phyloP scores from a whole-genome alignment of 169 alveolate genomes.

The Cryptosporidium xiaoi region DNA sequence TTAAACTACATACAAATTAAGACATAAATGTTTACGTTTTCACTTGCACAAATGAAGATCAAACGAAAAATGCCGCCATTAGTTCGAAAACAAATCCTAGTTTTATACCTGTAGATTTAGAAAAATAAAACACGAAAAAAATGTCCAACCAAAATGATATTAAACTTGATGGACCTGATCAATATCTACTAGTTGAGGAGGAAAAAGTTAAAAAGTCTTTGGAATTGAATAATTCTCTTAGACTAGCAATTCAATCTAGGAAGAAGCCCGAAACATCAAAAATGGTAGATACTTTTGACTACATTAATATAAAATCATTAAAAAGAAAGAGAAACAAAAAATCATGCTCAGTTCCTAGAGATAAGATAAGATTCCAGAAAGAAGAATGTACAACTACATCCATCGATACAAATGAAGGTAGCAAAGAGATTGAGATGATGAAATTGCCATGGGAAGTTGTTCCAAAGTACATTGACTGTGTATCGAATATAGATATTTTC shows the following conservation, averaged over 20 bases:
- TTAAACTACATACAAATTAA: too few relatives aligned
- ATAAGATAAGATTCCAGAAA: not conserved
- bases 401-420: not conserved
- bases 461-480: conserved; percentile 16
- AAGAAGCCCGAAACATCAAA: conserved; percentile 56
- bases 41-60: not conserved
- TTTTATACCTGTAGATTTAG: not conserved
- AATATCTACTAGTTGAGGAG: conserved; percentile 51
- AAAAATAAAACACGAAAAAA: not conserved
- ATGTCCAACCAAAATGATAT: conserved; percentile 15
- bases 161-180: conserved; percentile 68
- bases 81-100: not conserved
- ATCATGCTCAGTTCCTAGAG: not conserved
- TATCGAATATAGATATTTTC: conserved; percentile 17
- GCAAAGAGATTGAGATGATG: conserved; percentile 17
- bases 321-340: conserved; percentile 27
- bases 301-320: conserved; percentile 21
- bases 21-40: not conserved
- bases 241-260: conserved; percentile 54
- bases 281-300: conserved; percentile 62
- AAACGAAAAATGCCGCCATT: conserved; percentile 24
- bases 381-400: not conserved
- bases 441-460: conserved; percentile 64
- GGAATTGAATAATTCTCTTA: conserved; percentile 24
- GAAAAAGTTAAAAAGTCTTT: conserved; percentile 33